These are phyloP conservation scores for Cystobasidium onofrii DNA, from an alignment of 768 basidiomycete genomes.

Conservation along the genomic window DNA sequence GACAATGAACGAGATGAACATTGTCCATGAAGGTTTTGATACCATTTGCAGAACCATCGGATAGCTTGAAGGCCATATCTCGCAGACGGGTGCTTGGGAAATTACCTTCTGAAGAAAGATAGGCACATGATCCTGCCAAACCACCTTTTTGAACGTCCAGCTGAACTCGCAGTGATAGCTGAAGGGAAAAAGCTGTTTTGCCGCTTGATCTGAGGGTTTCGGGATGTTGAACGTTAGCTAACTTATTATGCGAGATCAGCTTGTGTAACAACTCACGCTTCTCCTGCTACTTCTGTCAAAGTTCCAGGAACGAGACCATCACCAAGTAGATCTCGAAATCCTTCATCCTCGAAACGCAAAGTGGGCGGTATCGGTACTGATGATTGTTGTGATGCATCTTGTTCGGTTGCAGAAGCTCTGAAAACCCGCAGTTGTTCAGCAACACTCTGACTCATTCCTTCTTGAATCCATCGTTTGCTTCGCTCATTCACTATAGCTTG, in stretches of 20 bases:
- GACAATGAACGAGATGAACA: constrained; percentile 55
- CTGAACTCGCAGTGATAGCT: constrained; percentile 71
- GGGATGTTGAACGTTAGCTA: neutral
- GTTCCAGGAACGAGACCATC: constrained; percentile 31
- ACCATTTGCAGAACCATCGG: constrained; percentile 24
- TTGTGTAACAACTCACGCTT: constrained; percentile 21
- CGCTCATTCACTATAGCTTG: constrained; percentile 3
- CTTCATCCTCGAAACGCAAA: neutral
- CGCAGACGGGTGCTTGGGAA: constrained; percentile 61
- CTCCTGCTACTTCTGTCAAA: constrained; percentile 29
- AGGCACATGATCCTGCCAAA: constrained; percentile 62
- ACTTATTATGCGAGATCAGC: neutral
- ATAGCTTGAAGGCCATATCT: constrained; percentile 40
- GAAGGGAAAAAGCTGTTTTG: constrained; percentile 85
- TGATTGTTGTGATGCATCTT: neutral
- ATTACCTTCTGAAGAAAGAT: constrained; percentile 63
- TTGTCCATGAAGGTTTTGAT: constrained; percentile 40
- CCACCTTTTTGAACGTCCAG: constrained; percentile 56
- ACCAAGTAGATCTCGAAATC: constrained; percentile 6
- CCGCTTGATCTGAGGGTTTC: constrained; percentile 67
- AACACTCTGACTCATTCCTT: neutral
- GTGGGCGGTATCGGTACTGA: neutral
- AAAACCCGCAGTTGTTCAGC: neutral
- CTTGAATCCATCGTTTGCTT: neutral
- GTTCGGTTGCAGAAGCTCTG: neutral